A percentile compares a stretch with the other conserved stretches of the same genome.
phyloP scores from a whole-genome alignment of 2,329 filamentous ascomycete genomes.

The Scorias spongiosa region DNA sequence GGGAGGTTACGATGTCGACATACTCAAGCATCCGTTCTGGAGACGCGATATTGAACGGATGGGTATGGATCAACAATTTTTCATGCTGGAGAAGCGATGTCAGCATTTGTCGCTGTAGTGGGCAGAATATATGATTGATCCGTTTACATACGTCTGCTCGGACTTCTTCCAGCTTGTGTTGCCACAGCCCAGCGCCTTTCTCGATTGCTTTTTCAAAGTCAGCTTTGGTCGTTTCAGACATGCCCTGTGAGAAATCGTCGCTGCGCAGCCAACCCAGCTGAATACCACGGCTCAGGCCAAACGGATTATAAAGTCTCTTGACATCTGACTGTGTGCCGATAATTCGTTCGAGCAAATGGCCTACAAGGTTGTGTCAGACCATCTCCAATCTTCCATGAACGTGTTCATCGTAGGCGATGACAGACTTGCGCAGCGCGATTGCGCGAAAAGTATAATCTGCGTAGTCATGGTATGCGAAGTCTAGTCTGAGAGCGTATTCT shows the following conservation, averaged over 20 bases:
- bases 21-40: background rate
- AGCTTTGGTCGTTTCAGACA: background rate
- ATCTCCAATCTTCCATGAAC: background rate
- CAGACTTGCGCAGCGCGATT: background rate
- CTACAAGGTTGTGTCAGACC: background rate
- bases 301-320: background rate
- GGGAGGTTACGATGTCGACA: background rate
- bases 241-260: background rate
- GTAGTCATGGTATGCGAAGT: background rate
- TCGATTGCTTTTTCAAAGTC: too few relatives aligned
- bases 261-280: background rate
- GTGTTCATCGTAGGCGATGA: background rate
- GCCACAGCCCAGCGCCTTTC: too few relatives aligned
- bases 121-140: too few relatives aligned
- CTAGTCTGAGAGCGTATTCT: too few relatives aligned
- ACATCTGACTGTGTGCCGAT: background rate
- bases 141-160: too few relatives aligned
- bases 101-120: too few relatives aligned
- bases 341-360: background rate
- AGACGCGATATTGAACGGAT: background rate
- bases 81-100: background rate
- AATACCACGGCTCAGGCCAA: background rate
- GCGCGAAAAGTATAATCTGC: background rate
- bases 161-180: too few relatives aligned
- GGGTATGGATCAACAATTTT: background rate